Base-by-base conservation (phyloP, 805 yeast genomes). In the Metschnikowia baotianmanensis region DNA sequence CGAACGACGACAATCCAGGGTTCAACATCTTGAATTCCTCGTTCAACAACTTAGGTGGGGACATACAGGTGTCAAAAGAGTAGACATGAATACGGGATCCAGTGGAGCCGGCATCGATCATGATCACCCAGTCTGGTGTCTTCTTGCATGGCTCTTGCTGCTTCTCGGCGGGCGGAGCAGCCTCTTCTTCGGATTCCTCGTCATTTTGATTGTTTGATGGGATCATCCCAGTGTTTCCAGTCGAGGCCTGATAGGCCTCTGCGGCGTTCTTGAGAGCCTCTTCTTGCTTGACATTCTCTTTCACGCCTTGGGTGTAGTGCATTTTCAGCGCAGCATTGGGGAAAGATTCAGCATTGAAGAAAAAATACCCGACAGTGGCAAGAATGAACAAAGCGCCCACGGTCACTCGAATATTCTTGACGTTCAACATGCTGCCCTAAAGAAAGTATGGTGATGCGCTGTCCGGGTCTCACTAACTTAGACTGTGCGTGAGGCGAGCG, bases 51-150 rank as follows among this genome's bases (percentile, higher is more conserved):
- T 69, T 73, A 31, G 99, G 98, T 41, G 96, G 91, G 27, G 85
- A 78, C 34, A 72, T 72, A 59, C 98, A 90, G 41, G 87, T 81
- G 67, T 88, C 86, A 68, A 93, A 93, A 54, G 85, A 81, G 66
- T 95, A 93, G 34, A 93, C 83, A 63, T 95, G 99, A 28, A 93
- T 86, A 62, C 99, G 82, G 12, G 97, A 89, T 23, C 99, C 99
- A 12, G 96, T 84, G 1, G 98, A 90, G 7, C 99, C 99, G 6
- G 99, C 99, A 69, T 93, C 99, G 42, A 93, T 72, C 96, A 93
- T 89, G 18, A 93, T 77, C 22, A 90, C 97, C 53, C 75, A 91
- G 57, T 85, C 84, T 2, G 25, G 77, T 65, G 33, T 67, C 61
- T 17, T 61, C 51, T 42, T 72, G 67, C 17, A 40, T 44, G 34